Evolutionary conservation across 2,329 filamentous ascomycete genomes (phyloP).

Genomic region (Graphium sp.): DNA sequence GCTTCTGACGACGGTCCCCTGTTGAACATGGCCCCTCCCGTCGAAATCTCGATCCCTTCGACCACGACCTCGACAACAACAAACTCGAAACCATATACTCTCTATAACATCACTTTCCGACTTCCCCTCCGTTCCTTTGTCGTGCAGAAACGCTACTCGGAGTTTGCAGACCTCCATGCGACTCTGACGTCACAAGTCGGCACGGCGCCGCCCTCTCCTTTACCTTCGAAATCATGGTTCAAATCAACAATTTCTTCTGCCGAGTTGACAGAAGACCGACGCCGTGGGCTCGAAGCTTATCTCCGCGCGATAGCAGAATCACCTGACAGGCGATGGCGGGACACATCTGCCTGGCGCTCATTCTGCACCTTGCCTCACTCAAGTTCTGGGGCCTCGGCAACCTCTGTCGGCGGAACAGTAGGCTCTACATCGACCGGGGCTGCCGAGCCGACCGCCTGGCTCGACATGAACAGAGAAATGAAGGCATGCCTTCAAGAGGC

Average conservation of each 20-base stretch:
- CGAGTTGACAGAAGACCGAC: constrained; percentile 54
- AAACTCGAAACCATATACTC: constrained; percentile 52
- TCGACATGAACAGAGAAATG: constrained; percentile 60
- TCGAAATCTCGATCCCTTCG: constrained; percentile 52
- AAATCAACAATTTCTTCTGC: constrained; percentile 53
- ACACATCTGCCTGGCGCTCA: constrained; percentile 52
- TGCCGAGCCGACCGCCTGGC: constrained; percentile 51
- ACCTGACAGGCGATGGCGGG: constrained; percentile 62
- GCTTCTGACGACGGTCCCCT: no score
- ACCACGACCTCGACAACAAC: constrained; percentile 36
- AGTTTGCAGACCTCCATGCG: constrained; percentile 53
- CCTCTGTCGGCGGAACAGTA: constrained; percentile 26
- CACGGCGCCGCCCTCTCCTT: constrained; percentile 43
- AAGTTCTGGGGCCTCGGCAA: constrained; percentile 28
- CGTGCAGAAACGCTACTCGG: constrained; percentile 68
- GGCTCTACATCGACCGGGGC: constrained; percentile 21
- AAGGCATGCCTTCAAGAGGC: constrained; percentile 55
- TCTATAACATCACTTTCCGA: constrained; percentile 64
- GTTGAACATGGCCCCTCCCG: constrained; percentile 40
- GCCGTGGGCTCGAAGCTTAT: constrained; percentile 52
- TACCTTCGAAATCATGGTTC: constrained; percentile 66
- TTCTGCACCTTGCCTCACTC: constrained; percentile 54
- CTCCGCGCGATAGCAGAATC: constrained; percentile 54
- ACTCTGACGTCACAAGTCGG: constrained; percentile 43
- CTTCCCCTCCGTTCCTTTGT: constrained; percentile 62